Base-by-base conservation (phyloP, 1,284 basidiomycete species). In the Cryptococcus hybrid region DNA sequence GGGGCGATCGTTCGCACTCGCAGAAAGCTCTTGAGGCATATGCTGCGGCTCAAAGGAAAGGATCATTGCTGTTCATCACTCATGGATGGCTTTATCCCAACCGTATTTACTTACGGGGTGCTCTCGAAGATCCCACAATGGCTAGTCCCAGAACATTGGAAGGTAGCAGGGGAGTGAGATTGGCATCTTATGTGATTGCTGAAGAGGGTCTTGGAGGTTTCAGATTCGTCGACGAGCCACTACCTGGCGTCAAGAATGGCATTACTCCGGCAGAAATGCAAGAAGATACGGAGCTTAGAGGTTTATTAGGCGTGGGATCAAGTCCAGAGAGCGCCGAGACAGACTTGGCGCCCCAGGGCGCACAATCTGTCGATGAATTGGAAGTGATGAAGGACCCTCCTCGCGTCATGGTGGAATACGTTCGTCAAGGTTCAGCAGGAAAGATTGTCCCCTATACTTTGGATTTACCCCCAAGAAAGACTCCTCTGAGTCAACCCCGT, bases 371-470 rank as follows among this genome's bases (percentile, higher is more conserved):
- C 24, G 61, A 65, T 18, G 46, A 38, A 12, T 42, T 50, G n/a
- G 15, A 38, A n/a, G 34, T 50, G 34, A 75, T 76, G 1, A 71
- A 75, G 37, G 40, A 34, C 60, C 12, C 65, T 13, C 73, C 77
- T 6, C 82, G 82, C 46, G 69, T 75, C 1, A 77, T 92, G 8
- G 82, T 77, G 1, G 90, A 92, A 67, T 88, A 89, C 62, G 69
- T 88, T 43, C 85, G 90, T 13, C 84, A 86, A 35, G 88, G 89
- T 3, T 83, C 84, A 1, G 82, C 87, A 39, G 80, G 88, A 56
- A 83, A 83, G 3, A 70, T 83, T 18, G 85, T 87, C 59, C 78
- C 80, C n/a, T 78, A 46, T 5, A 18, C 37, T 30, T 18, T 89
- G 9, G 9, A 24, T 6, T 56, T 60, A 0, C 84, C 89, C 78